Percentiles rank a stretch among this genome's conserved stretches.
phyloP scores from a whole-genome alignment of 345 rosid genomes.

The Camelina sativa region DNA sequence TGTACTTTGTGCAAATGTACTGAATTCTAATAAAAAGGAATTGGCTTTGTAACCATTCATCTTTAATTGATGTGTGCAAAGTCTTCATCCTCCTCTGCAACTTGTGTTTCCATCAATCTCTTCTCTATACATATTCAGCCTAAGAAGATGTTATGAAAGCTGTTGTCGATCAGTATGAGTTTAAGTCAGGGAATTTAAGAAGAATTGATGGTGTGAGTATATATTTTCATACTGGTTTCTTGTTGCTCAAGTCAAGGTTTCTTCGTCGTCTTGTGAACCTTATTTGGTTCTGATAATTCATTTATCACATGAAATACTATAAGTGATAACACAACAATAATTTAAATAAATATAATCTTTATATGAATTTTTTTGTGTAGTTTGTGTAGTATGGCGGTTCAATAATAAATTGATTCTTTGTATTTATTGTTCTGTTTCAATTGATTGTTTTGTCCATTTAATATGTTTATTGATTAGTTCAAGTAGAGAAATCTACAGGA shows the following conservation, averaged over 20 bases:
- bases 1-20: too few species aligned
- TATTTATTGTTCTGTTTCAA: background rate
- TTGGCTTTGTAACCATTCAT: too few species aligned
- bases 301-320: background rate
- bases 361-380: too few species aligned
- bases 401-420: background rate
- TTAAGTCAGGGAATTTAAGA: constrained; percentile 56
- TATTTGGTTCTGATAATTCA: constrained; percentile 21
- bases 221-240: constrained; percentile 17
- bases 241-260: constrained; percentile 32
- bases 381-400: background rate
- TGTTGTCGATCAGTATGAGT: constrained; percentile 58
- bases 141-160: constrained; percentile 60
- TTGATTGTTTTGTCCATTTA: background rate
- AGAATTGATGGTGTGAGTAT: background rate
- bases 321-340: too few species aligned
- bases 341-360: too few species aligned
- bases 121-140: constrained; percentile 30
- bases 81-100: too few species aligned
- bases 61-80: too few species aligned
- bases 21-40: too few species aligned
- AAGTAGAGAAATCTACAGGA: too few species aligned
- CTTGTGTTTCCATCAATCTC: too few species aligned
- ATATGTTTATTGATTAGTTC: background rate
- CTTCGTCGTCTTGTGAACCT: background rate